Conservation (phyloP, 345 rosid species). For the Garcia nutans region DNA sequence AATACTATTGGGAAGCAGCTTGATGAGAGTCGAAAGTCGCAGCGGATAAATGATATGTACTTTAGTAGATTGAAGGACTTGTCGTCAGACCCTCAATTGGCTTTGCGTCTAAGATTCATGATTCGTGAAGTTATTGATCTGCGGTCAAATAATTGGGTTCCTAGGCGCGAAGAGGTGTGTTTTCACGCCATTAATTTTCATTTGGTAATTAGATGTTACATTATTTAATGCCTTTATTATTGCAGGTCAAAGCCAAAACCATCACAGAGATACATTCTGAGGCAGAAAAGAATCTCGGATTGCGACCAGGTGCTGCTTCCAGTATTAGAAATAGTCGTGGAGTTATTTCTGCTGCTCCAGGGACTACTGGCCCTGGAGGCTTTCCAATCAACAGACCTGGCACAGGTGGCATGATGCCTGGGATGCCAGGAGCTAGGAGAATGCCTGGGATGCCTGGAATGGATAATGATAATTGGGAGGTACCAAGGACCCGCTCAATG, state of each 20-base stretch:
- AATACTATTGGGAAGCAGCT: constrained; percentile 88
- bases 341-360: constrained; percentile 45
- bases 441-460: constrained; percentile 95
- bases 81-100: constrained; percentile 59
- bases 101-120: constrained; percentile 71
- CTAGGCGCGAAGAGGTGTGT: constrained; percentile 89
- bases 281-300: constrained; percentile 83
- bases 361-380: constrained; percentile 53
- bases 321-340: constrained; percentile 65
- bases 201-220: neutral
- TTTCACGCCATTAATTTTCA: neutral
- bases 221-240: constrained; percentile 13
- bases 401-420: constrained; percentile 96
- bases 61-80: constrained; percentile 63
- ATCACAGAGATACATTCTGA: constrained; percentile 90
- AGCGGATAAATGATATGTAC: constrained; percentile 65
- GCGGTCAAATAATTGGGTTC: constrained; percentile 80
- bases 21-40: constrained; percentile 65
- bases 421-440: constrained; percentile 89
- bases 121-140: constrained; percentile 79
- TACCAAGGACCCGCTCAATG: constrained; percentile 59
- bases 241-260: constrained; percentile 87
- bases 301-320: constrained; percentile 94
- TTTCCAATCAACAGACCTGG: constrained; percentile 78
- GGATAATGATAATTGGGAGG: constrained; percentile 84